Percentiles rank a stretch among this genome's conserved stretches.
Evolutionary conservation across 495 filamentous ascomycete species (phyloP).

Genomic region (Penicillium waksmanii): DNA sequence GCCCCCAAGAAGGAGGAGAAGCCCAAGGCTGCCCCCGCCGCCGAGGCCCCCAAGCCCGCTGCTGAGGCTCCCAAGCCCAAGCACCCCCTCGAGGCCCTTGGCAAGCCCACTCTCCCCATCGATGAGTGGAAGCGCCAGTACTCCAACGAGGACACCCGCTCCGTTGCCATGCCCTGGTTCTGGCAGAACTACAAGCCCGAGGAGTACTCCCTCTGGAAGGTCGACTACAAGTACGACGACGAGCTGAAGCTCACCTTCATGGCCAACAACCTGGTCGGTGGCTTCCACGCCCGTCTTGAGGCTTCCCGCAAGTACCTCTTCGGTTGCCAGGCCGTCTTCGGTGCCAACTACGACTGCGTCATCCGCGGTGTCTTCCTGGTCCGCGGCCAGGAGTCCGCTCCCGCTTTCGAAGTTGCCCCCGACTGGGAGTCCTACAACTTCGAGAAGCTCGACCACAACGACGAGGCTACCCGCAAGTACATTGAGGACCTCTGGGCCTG

Average conservation of each 20-base stretch:
- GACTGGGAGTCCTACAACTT: slow-evolving; percentile 97
- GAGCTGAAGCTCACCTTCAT: slow-evolving; percentile 98
- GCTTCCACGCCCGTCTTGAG: slow-evolving; percentile 97
- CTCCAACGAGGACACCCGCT: slow-evolving; percentile 91
- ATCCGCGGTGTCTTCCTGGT: slow-evolving; percentile 90
- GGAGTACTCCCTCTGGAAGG: slow-evolving; percentile 92
- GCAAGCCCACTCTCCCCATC: slow-evolving; percentile 75
- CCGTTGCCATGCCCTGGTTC: slow-evolving; percentile 91
- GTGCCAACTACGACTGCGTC: slow-evolving; percentile 81
- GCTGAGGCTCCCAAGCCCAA: slow-evolving; percentile 84
- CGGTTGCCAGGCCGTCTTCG: slow-evolving; percentile 88
- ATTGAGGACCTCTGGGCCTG: slow-evolving; percentile 87
- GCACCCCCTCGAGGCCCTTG: slow-evolving; percentile 90
- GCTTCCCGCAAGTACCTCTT: slow-evolving; percentile 98
- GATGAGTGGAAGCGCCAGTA: slow-evolving; percentile 99
- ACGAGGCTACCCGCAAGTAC: slow-evolving; percentile 78
- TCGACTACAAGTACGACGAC: slow-evolving; percentile 97
- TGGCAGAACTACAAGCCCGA: slow-evolving; percentile 92
- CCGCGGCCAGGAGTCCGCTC: slow-evolving; percentile 83
- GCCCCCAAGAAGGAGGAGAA: slow-evolving; percentile 88
- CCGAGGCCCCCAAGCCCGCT: slow-evolving; percentile 63
- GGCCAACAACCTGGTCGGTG: slow-evolving; percentile 94
- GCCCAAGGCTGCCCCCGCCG: slow-evolving; percentile 62
- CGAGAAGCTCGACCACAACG: slow-evolving; percentile 88
- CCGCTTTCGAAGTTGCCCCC: slow-evolving; percentile 94